Base-by-base conservation (phyloP, 2,329 filamentous ascomycete species). In the Neurospora sp. region DNA sequence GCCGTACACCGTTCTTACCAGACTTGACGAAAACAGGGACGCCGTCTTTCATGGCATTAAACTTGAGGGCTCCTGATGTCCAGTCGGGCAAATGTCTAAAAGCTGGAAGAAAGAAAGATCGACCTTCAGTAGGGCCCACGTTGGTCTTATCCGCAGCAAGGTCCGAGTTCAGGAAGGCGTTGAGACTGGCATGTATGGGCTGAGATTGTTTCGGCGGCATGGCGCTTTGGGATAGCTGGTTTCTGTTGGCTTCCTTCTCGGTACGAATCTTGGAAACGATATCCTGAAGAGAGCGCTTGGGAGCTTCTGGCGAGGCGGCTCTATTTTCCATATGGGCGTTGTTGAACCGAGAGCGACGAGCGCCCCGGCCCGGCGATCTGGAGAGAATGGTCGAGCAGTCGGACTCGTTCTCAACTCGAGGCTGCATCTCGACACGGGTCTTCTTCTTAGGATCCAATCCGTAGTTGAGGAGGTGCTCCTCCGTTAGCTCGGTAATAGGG, bases 41-140 rank as follows among this genome's bases (percentile, higher is more conserved):
- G 17, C 85, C 85, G 72, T 87, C 84, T 73, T 80, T 83, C 72
- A 84, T 79, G 6, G 83, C 81, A 57, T 84, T 84, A 72, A 86
- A 84, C 70, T 81, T 82, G 62, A 87, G 81, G 19, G 83, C 84
- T 6, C 86, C 86, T 1, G 86, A 85, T 6, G 87, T 82, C 72
- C 87, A 86, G 74, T 87, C 85, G 52, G 84, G 83, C n/a, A 87
- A 81, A 71, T 87, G 82, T 3, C 83, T 83, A 19, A 87, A 81
- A 67, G 85, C 82, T 2, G 85, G 85, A 75, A 87, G 78, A 75
- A 86, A 83, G 74, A 87, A 87, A 2, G 85, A 87, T 10, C 83
- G 83, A 11, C 76, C 81, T 62, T 62, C 52, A 28, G 84, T 84
- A 28, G 82, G 81, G 72, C 81, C 76, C 72, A 81, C 76, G 65